phyloP scores from a whole-genome alignment of 2,329 filamentous ascomycete genomes.

The Neophaeococcomyces mojaviensis region DNA sequence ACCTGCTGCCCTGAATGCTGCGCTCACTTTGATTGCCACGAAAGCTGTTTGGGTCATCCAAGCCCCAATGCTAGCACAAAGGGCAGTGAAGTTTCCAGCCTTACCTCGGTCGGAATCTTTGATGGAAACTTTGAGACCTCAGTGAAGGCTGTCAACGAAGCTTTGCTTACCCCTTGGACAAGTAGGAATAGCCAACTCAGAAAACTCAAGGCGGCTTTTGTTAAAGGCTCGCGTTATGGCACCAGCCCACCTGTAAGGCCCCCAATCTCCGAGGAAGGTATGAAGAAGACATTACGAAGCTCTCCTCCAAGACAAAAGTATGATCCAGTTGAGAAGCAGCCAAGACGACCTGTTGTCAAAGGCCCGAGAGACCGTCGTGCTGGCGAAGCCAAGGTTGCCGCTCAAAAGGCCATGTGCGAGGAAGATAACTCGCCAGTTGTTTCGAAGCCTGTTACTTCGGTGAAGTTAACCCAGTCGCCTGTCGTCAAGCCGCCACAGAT shows the following conservation, averaged over 20 bases:
- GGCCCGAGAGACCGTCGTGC: background rate
- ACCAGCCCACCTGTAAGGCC: constrained; percentile 9
- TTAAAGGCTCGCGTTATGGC: constrained; percentile 5
- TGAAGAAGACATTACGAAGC: background rate
- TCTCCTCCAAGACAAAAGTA: background rate
- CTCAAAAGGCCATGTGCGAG: background rate
- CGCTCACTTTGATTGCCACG: constrained; percentile 19
- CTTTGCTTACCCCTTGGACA: constrained; percentile 10
- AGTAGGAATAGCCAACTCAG: constrained; percentile 6
- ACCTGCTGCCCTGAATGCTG: constrained; percentile 22
- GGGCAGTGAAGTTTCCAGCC: background rate
- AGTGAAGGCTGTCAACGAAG: constrained; percentile 11
- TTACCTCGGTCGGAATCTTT: background rate
- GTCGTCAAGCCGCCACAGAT: no score
- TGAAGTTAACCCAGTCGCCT: no score
- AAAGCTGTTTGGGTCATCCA: constrained; percentile 21
- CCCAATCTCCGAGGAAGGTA: background rate
- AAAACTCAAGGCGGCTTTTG: constrained; percentile 9
- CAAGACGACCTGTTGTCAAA: background rate
- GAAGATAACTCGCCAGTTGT: background rate
- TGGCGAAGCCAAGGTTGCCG: background rate
- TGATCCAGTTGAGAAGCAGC: background rate
- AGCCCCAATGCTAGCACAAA: constrained; percentile 8
- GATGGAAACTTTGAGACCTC: constrained; percentile 11
- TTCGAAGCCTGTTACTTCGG: no score